Base-by-base conservation (phyloP, 1,284 basidiomycete species). In the Moesziomyces parantarcticus region DNA sequence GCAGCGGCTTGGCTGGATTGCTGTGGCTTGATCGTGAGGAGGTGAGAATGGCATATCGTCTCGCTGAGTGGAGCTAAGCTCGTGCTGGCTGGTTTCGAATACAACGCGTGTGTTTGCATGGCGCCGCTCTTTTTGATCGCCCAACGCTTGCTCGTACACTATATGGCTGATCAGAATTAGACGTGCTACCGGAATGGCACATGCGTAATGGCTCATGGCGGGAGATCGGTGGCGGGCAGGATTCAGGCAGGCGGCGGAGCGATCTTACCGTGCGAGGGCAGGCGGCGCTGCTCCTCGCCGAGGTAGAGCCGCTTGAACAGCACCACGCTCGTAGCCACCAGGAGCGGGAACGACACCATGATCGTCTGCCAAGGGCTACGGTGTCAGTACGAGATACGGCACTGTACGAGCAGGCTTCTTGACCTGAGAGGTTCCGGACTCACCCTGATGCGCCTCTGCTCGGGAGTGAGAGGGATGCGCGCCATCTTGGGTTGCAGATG, bases 261-360 rank as follows among this genome's bases (percentile, higher is more conserved):
- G 22, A 74, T 65, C 26, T 65, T 69, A 1, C 71, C 66, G 3
- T 63, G 65, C n/a, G 39, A 43, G 8, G 77, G 77, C 3, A 79
- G 54, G 20, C 63, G 72, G 4, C 68, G 48, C 52, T 80, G 79
- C 55, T 81, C 74, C 44, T 79, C 74, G 23, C 79, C 79, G 6
- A 81, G 48, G 36, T 78, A 80, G 11, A 81, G 68, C 13, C 79
- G 66, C 52, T 80, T 81, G 63, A 77, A 74, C 8, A 81, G 72
- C 21, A 81, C 73, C 10, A 77, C 76, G 14, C 57, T 50, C 2
- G 75, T 74, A 3, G 66, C 75, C 18, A 76, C 66, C 14, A 74
- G 55, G 1, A 76, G 42, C 0, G 75, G 75, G 42, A 76, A 70
- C 0, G 62, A 63, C 48, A 74, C 47, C 69, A 74, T 67, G 3